phyloP scores from a whole-genome alignment of 2,329 filamentous ascomycete genomes.

The Coniosporium uncinatum region DNA sequence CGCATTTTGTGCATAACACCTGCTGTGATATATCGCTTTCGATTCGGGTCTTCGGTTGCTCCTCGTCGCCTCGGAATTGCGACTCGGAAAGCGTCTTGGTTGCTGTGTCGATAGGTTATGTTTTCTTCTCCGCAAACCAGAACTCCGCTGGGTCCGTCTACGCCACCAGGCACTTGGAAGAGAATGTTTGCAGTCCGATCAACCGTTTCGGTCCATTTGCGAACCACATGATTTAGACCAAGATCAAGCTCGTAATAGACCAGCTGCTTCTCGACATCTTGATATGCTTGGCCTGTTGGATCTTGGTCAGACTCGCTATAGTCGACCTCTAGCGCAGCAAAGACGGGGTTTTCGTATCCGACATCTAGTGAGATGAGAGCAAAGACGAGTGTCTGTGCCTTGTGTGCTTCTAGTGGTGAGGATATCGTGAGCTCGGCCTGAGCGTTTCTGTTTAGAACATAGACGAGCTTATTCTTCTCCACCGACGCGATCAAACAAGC shows the following conservation, averaged over 20 bases:
- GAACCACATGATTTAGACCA: conserved; percentile 93
- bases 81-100: conserved; percentile 84
- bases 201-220: conserved; percentile 93
- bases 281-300: conserved; percentile 73
- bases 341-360: conserved; percentile 95
- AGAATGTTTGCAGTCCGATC: conserved; percentile 85
- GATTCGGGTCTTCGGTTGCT: conserved; percentile 84
- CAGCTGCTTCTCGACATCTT: conserved; percentile 81
- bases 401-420: conserved; percentile 94
- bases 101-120: conserved; percentile 95
- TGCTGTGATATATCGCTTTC: conserved; percentile 81
- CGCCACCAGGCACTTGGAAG: conserved; percentile 93
- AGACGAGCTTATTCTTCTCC: conserved; percentile 99
- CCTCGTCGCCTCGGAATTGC: conserved; percentile 84
- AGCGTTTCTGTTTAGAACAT: conserved; percentile 92
- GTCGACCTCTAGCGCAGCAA: conserved; percentile 90
- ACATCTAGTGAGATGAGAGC: conserved; percentile 87
- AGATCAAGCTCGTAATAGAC: conserved; percentile 98
- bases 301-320: conserved; percentile 92
- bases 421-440: conserved; percentile 96
- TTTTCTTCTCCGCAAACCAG: conserved; percentile 93
- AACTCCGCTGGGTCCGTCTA: conserved; percentile 90
- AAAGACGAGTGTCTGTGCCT: conserved; percentile 85
- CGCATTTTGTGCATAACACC: conserved; percentile 99
- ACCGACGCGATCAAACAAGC: conserved; percentile 91